Evolutionary conservation across 345 rosid genomes (phyloP), one percentile per base, ranked within the genome.

Genomic region (Gossypium mustelinum): DNA sequence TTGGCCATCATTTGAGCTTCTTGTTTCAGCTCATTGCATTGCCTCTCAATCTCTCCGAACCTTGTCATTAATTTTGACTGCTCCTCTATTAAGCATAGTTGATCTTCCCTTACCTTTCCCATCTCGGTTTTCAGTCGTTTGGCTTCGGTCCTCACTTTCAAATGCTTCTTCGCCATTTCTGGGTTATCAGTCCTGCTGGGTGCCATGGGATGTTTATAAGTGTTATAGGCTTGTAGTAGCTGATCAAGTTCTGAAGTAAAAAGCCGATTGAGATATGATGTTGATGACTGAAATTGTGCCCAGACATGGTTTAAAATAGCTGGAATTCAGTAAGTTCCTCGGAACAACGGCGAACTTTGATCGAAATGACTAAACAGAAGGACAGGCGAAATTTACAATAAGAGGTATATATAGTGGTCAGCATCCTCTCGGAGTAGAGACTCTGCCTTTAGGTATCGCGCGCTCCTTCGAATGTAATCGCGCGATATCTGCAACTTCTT

Each of bases 1-100:
- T 72, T 57, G 12, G 22, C 16, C 11, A 72, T 72, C 39, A 55
- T 41, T 9, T 72, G 22, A 4, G 75, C 13, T 24, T 72, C 75
- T 22, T 72, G 20, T 44, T 25, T 22, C 20, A 72, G 50, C 13
- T 20, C 1, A 39, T 57, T 41, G 66, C 54, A 57, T 39, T 57
- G 62, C 9, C 12, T 24, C 1, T 25, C 20, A 2, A 72, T 43
- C 13, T 57, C 55, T 0, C 0, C 5, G 2, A 13, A 8, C 54
- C 9, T 57, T 2, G 2, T n/a, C 4, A n/a, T 9, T 11, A 72
- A 57, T 34, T 43, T 13, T 5, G 22, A 43, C 50, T 72, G 66
- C 64, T 57, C 52, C 24, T 55, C 54, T 22, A 13, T 17, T 11
- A 72, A 5, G 20, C 62, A 22, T 57, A 11, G 0, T 22, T 72